Conservation (phyloP, 164 flowering plant genomes). For the Chloranthus sessilifolius region DNA sequence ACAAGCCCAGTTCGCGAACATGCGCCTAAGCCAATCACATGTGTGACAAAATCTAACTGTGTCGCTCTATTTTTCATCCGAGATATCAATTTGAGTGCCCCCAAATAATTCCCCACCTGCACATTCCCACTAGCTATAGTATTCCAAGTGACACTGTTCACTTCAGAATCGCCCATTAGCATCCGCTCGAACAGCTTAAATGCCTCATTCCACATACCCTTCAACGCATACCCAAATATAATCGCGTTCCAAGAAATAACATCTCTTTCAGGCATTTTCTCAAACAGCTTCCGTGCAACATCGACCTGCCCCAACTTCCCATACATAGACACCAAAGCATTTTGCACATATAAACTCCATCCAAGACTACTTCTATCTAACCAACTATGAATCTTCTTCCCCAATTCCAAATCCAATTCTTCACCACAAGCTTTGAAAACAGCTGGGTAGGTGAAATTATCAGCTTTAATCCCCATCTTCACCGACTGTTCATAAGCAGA, state of each 20-base stretch:
- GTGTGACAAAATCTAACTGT: constrained; percentile 34
- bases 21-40: constrained; percentile 43
- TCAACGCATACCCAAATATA: constrained; percentile 41
- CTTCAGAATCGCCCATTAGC: constrained; percentile 15
- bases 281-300: constrained; percentile 38
- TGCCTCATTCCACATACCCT: constrained; percentile 46
- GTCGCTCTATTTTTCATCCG: constrained; percentile 28
- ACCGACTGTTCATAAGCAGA: constrained; percentile 36
- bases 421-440: constrained; percentile 65
- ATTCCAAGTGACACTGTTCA: constrained; percentile 44
- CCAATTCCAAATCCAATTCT: constrained; percentile 27
- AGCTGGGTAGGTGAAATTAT: constrained; percentile 53
- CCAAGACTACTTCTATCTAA: constrained; percentile 18
- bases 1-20: constrained; percentile 39
- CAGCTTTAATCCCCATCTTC: constrained; percentile 33
- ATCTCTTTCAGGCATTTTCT: constrained; percentile 46
- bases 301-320: constrained; percentile 38
- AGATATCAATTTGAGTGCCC: constrained; percentile 38
- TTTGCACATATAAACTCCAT: constrained; percentile 45
- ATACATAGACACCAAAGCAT: constrained; percentile 54
- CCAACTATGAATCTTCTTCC: constrained; percentile 36
- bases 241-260: constrained; percentile 55
- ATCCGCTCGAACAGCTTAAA: constrained; percentile 37
- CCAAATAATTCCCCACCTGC: constrained; percentile 29
- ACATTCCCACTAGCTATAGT: constrained; percentile 49